Evolutionary conservation across 2,329 filamentous ascomycete species (phyloP), one percentile per base, ranked within the genome.

Genomic region (Magnaporthiopsis rhizophila): DNA sequence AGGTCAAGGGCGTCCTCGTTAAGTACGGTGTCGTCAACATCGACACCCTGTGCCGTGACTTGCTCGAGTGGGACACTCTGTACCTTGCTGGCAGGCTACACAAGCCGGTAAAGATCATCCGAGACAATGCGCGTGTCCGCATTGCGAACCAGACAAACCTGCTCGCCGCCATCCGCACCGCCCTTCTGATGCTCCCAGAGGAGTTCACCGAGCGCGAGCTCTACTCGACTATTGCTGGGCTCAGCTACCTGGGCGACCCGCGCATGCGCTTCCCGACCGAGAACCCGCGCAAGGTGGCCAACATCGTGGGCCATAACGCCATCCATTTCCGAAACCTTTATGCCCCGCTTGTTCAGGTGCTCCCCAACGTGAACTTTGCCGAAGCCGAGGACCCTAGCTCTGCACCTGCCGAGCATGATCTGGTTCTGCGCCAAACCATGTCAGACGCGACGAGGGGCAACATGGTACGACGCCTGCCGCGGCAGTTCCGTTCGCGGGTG

Each of bases 11-110:
- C 57, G 96, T 92, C 67, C 83, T 98, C 72, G 95, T 99, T 76
- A 99, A 99, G 78, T 99, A 99, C 71, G 95, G 94, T 26, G 95
- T 99, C 28, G 96, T 97, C 58, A 97, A 96, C 71, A 84, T 98
- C 68, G 88, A 96, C 72, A 97, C 93, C 3, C 81, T 99, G 21
- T 93, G 92, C 71, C 84, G 83, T 58, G 95, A 99, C 74, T 83
- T 99, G 30, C 89, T 87, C 36, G 87, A 92, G 65, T 99, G 95
- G 95, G 88, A 97, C 67, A 97, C 92, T 0, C 81, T 99, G 32
- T 99, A 99, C 75, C 85, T 99, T n/a, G 95, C 96, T 7, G 95
- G 95, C 4, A 90, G 95, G 45, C 83, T 99, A 63, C 95, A 99
- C 68, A 99, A 99, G 75, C 95, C 95, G 1, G 95, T 97, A 76